Base-by-base conservation (phyloP, 2,329 filamentous ascomycete species). In the Hawksworthiomyces lignivorus region DNA sequence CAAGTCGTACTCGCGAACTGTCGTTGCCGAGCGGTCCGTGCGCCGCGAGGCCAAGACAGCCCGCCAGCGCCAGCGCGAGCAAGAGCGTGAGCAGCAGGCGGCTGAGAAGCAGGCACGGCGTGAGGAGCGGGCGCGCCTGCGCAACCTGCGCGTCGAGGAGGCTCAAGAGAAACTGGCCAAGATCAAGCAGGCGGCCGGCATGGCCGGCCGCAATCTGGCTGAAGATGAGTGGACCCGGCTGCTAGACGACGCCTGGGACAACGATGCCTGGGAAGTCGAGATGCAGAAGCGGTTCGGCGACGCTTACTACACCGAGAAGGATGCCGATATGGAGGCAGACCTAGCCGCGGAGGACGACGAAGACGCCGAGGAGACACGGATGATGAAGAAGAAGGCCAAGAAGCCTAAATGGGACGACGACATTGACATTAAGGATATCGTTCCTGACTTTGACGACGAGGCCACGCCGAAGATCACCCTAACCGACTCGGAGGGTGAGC, bases 351-450 rank as follows among this genome's bases (percentile, higher is more conserved):
- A 58, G 14, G 37, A 7, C 9, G 34, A 22, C 6, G 35, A 35
- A 2, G 82, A 80, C 51, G 85, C 83, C 6, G 65, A 59, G 8
- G 69, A 63, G 70, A 65, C 7, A 64, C 60, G 8, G 69, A 62
- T 8, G 65, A 57, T n/a, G 70, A 80, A 76, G 56, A 81, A 73
- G 56, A 72, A 72, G 49, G 64, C 75, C 9, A 87, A 86, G 71
- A 94, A 94, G 65, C 87, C 87, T 9, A 85, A 80, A 48, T 98
- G 90, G 84, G 87, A 96, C 54, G 88, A 97, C 56, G 92, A 98
- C 58, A 96, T 98, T 54, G 89, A 97, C 58, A 97, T 98, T 66
- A 87, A 84, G 47, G 90, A 95, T 60, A 73, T 96, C 38, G 68
- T 95, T 21, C 88, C 87, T 2, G 87, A 94, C 47, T 95, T 94